A percentile compares a stretch with the other conserved stretches of the same genome.
These are phyloP conservation scores for Colletotrichum godetiae DNA, from an alignment of 2,329 filamentous ascomycete genomes.

Conservation along the genomic window DNA sequence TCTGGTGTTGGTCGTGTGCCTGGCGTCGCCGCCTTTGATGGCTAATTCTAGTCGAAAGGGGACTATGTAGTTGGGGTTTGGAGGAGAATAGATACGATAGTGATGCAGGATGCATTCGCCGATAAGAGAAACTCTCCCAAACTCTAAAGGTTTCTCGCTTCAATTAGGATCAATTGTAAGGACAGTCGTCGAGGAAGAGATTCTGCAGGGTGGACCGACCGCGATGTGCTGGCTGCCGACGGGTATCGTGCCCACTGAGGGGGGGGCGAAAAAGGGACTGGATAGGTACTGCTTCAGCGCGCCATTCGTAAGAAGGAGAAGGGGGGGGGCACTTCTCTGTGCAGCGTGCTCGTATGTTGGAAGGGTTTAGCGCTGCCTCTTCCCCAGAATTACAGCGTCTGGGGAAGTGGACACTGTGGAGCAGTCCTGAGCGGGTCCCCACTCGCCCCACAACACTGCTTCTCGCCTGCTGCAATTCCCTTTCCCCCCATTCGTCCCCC, in stretches of 20 bases:
- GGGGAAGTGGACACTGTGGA: conserved; percentile 32
- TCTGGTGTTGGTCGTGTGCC: background rate
- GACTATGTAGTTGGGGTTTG: background rate
- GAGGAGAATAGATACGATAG: too few relatives aligned
- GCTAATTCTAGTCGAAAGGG: background rate
- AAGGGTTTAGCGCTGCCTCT: conserved; percentile 28
- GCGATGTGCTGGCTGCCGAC: conserved; percentile 1
- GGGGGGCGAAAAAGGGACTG: background rate
- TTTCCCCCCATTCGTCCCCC: background rate
- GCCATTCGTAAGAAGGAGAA: background rate
- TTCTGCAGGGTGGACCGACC: background rate
- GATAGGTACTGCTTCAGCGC: background rate
- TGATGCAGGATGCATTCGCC: background rate
- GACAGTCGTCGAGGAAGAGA: background rate
- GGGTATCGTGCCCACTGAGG: conserved; percentile 34
- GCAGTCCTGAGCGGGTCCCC: conserved; percentile 10
- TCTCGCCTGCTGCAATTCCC: background rate
- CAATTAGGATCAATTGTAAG: background rate
- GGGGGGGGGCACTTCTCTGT: too few relatives aligned
- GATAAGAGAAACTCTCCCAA: background rate
- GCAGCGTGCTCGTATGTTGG: background rate
- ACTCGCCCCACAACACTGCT: conserved; percentile 18
- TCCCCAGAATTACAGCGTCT: conserved; percentile 37
- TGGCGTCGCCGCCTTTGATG: background rate
- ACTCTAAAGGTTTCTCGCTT: background rate